A percentile compares a stretch with the other conserved stretches of the same genome.
phyloP scores from a whole-genome alignment of 2,329 filamentous ascomycete genomes.

The Rhynchosporium graminicola region DNA sequence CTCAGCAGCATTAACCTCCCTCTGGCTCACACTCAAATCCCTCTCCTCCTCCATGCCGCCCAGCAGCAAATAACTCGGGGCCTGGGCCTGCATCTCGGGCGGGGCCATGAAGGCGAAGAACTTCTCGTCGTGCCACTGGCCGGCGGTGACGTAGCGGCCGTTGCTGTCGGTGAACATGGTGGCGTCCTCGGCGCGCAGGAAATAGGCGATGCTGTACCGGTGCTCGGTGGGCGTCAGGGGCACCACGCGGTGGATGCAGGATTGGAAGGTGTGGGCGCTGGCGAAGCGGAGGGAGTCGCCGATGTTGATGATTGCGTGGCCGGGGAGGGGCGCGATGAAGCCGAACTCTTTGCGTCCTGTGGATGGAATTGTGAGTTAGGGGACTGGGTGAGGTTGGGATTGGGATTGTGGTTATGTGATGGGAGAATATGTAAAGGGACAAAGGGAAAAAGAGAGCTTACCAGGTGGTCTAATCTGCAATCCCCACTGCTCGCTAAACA shows the following conservation, averaged over 20 bases:
- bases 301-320: conserved; percentile 57
- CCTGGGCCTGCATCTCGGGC: conserved; percentile 49
- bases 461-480: conserved; percentile 57
- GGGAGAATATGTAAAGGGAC: too few species aligned
- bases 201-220: conserved; percentile 61
- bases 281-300: conserved; percentile 60
- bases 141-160: conserved; percentile 54
- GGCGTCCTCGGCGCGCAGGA: conserved; percentile 57
- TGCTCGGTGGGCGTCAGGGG: conserved; percentile 53
- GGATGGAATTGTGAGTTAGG: not conserved
- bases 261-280: conserved; percentile 54
- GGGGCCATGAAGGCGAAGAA: conserved; percentile 48
- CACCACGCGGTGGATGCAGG: conserved; percentile 59
- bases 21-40: conserved; percentile 1
- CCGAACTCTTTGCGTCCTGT: conserved; percentile 47
- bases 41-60: conserved; percentile 52
- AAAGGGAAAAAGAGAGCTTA: conserved; percentile 1
- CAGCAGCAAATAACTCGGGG: conserved; percentile 50
- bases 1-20: not conserved
- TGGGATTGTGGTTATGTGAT: not conserved
- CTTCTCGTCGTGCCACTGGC: conserved; percentile 57
- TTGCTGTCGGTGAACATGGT: conserved; percentile 54
- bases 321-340: conserved; percentile 54
- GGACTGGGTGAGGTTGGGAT: not conserved
- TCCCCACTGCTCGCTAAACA: conserved; percentile 59